phyloP scores from a whole-genome alignment of 768 basidiomycete genomes.

The Agaricus subrufescens region DNA sequence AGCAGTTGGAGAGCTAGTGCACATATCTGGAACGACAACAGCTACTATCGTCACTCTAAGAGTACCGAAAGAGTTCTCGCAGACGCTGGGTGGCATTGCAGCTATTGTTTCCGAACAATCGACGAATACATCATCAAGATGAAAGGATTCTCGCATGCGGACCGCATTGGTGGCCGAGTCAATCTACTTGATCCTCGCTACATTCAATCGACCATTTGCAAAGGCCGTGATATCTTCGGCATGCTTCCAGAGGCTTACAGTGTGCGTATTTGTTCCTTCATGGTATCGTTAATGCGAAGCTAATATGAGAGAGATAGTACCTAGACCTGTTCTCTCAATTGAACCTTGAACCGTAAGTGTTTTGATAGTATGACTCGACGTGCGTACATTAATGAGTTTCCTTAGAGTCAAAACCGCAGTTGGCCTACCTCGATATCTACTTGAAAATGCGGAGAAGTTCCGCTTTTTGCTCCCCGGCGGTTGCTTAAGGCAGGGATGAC shows the following conservation, averaged over 20 bases:
- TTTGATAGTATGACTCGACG: not conserved
- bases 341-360: constrained; percentile 45
- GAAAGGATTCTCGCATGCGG: constrained; percentile 57
- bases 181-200: constrained; percentile 42
- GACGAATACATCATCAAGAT: constrained; percentile 57
- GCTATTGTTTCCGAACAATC: constrained; percentile 60
- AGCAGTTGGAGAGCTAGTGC: constrained; percentile 55
- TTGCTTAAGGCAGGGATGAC: constrained; percentile 31
- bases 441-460: constrained; percentile 46
- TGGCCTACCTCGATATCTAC: constrained; percentile 45
- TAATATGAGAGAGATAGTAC: constrained; percentile 28
- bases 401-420: constrained; percentile 40
- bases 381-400: not conserved
- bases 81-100: constrained; percentile 68
- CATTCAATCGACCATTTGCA: constrained; percentile 56
- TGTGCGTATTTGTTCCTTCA: constrained; percentile 25
- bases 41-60: constrained; percentile 46
- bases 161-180: constrained; percentile 47
- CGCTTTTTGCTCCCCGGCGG: constrained; percentile 53
- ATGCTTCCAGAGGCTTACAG: constrained; percentile 63
- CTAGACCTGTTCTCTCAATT: constrained; percentile 48
- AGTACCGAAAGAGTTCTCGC: constrained; percentile 44
- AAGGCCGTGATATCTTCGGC: constrained; percentile 57
- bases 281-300: not conserved
- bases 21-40: constrained; percentile 38